These are phyloP conservation scores for Phytophthora quininea DNA, from an alignment of 352 stramenopile species.

Conservation along the genomic window DNA sequence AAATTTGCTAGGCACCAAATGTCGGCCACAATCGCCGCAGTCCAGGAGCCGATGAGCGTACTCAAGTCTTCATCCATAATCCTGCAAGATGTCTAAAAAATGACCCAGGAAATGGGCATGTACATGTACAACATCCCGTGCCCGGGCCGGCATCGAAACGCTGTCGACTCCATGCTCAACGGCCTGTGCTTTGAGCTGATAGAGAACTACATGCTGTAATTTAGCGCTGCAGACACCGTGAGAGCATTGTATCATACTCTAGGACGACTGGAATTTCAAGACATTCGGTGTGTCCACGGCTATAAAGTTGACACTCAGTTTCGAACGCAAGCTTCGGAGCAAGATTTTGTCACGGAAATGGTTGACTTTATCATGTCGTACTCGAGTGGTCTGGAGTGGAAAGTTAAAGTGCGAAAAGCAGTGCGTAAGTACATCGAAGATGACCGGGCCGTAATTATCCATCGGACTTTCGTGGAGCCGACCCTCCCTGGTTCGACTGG, in stretches of 20 bases:
- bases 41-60: not conserved
- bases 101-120: constrained; percentile 14
- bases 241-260: constrained; percentile 5
- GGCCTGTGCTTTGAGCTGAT: constrained; percentile 28
- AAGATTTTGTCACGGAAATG: constrained; percentile 2
- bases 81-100: constrained; percentile 15
- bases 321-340: constrained; percentile 8
- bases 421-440: constrained; percentile 21
- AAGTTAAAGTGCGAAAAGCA: constrained; percentile 13
- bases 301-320: constrained; percentile 11
- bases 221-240: constrained; percentile 9
- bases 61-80: constrained; percentile 23
- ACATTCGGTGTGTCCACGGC: constrained; percentile 3
- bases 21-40: not conserved
- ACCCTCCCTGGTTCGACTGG: not conserved
- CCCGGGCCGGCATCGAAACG: constrained; percentile 20
- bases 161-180: constrained; percentile 7
- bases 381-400: not conserved
- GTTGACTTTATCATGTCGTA: constrained; percentile 10
- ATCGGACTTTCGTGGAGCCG: not conserved
- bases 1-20: constrained; percentile 18
- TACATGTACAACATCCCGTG: constrained; percentile 7
- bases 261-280: constrained; percentile 4
- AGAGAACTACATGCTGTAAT: constrained; percentile 24
- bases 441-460: constrained; percentile 14